Conservation (phyloP, 2,329 filamentous ascomycete species). For the Epichloe bromicola region DNA sequence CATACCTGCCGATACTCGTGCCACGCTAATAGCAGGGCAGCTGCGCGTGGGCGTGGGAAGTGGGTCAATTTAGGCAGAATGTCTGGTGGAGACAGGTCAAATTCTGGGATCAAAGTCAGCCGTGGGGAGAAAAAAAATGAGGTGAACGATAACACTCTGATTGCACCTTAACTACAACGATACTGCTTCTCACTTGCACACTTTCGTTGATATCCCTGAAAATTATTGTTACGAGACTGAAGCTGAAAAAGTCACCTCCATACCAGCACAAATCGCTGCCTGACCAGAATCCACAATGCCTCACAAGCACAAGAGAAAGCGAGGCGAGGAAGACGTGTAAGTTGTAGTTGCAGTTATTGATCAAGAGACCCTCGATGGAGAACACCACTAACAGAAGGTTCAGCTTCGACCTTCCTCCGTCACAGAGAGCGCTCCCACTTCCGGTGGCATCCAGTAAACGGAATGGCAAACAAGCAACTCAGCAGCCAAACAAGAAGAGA, state of each 20-base stretch:
- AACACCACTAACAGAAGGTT: conserved; percentile 7
- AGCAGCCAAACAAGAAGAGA: conserved; percentile 32
- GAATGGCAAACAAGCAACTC: conserved; percentile 13
- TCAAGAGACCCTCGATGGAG: no score
- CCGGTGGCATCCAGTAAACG: conserved; percentile 26
- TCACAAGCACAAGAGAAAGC: conserved; percentile 68
- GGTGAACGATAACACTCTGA: neutral
- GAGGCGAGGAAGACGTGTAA: conserved; percentile 42
- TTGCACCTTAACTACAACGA: neutral
- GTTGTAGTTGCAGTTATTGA: conserved; percentile 9
- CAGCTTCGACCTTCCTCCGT: conserved; percentile 38
- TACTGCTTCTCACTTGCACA: neutral
- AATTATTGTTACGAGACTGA: neutral
- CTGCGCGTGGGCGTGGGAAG: neutral
- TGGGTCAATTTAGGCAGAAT: neutral
- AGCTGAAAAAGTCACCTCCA: neutral
- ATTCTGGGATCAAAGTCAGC: no score
- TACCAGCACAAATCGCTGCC: conserved; percentile 5
- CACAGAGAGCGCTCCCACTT: conserved; percentile 36
- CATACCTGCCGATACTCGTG: no score
- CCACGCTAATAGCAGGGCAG: no score
- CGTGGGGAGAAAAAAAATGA: neutral
- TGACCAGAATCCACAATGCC: conserved; percentile 44
- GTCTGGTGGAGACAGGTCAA: neutral
- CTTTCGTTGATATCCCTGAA: neutral